Base-by-base conservation (phyloP, 2,329 filamentous ascomycete species). In the Penicillium sp. region DNA sequence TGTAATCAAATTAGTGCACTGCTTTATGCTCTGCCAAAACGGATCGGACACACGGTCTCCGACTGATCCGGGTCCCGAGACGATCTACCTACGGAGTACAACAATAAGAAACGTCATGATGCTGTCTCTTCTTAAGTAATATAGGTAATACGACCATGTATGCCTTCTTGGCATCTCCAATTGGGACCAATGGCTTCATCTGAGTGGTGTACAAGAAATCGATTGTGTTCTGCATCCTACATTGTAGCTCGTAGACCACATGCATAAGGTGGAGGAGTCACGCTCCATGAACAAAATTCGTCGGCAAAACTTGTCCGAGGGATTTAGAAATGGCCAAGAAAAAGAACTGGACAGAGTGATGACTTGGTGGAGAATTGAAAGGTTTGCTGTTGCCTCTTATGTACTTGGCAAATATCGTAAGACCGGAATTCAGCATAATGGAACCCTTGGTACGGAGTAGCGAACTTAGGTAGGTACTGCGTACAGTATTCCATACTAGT, bases 1-100 rank as follows among this genome's bases (percentile, higher is more conserved):
- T 31, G 29, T 31, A 13, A n/a, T 31, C n/a, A 12, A 31, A 31
- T 18, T 43, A 36, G 30, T 36, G 43, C 38, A 37, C n/a, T 14
- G 22, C 19, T 35, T 50, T 44, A 42, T 42, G 39, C 33, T 31
- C 27, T 28, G 33, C 49, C 39, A 25, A 25, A 25, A 25, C 22
- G 53, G 35, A 46, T 54, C 57, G 55, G 16, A 38, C 19, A 5
- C 41, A 42, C 46, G 51, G 47, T 4, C 49, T 58, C 57, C 55
- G 55, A 52, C 28, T 40, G 29, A 49, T 58, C 55, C 55, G 55
- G 22, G 13, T 45, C 41, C 46, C 41, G 37, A 27, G 46, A n/a
- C 33, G 46, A 49, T 49, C 33, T n/a, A 38, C 31, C 22, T 13
- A 45, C 36, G 4, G 14, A 11, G n/a, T n/a, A n/a, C n/a, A n/a